phyloP scores from a whole-genome alignment of 2,329 filamentous ascomycete genomes.

The Colletotrichum kahawae region DNA sequence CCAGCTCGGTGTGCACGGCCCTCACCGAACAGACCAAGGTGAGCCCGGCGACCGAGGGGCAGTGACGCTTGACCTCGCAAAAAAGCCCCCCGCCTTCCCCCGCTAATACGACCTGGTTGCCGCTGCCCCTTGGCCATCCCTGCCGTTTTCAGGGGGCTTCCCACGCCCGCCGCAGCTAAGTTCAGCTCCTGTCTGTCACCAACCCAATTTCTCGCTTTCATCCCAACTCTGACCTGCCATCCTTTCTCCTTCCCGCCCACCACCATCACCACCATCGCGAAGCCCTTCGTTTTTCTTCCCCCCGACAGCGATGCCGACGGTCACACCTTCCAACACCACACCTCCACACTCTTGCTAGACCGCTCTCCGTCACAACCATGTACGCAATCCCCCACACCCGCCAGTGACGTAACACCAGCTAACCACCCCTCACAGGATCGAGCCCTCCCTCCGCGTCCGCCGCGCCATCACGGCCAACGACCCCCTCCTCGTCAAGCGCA shows the following conservation, averaged over 20 bases:
- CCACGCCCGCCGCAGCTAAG: conserved; percentile 6
- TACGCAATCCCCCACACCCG: neutral
- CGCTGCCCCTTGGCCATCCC: neutral
- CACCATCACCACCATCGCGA: neutral
- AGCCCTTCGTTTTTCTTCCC: neutral
- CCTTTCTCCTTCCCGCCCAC: neutral
- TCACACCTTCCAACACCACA: neutral
- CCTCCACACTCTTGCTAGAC: neutral
- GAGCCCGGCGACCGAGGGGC: neutral
- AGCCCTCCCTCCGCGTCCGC: conserved; percentile 76
- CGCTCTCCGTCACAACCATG: neutral
- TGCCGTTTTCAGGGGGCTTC: conserved; percentile 6
- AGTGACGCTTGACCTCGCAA: neutral
- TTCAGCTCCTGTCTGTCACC: conserved; percentile 11
- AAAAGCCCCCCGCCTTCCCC: neutral
- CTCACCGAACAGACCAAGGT: neutral
- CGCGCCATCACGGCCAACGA: conserved; percentile 82
- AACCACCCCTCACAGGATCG: conserved; percentile 62
- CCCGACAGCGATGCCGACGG: no score
- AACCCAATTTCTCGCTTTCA: neutral
- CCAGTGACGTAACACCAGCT: neutral
- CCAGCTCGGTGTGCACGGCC: neutral
- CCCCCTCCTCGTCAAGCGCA: conserved; percentile 73
- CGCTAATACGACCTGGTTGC: neutral
- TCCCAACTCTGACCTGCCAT: neutral